phyloP scores from a whole-genome alignment of 2,329 filamentous ascomycete genomes.

The Curvularia spicifera region DNA sequence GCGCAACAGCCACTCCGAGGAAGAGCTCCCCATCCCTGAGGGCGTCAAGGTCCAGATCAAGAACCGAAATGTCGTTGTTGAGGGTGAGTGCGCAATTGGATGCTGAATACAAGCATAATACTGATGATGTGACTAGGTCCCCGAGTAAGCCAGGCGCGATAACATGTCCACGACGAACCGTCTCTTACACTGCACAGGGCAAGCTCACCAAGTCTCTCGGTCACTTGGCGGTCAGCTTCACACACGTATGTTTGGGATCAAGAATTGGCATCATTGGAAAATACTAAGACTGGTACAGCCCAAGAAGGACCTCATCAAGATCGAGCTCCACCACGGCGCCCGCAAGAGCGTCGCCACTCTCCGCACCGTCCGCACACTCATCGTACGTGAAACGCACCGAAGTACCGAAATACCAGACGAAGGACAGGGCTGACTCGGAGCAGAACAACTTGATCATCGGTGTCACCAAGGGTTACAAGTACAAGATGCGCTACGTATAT shows the following conservation, averaged over 20 bases:
- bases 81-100: slow-evolving; percentile 72
- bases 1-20: slow-evolving; percentile 76
- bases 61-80: slow-evolving; percentile 93
- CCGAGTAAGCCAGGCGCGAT: slow-evolving; percentile 36
- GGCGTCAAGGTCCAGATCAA: slow-evolving; percentile 98
- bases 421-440: slow-evolving; percentile 29
- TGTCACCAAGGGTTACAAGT: slow-evolving; percentile 99
- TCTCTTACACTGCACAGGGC: slow-evolving; percentile 60
- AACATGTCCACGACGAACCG: slow-evolving; percentile 12
- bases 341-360: slow-evolving; percentile 98
- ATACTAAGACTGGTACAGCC: slow-evolving; percentile 54
- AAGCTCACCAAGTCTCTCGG: slow-evolving; percentile 97
- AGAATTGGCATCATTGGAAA: slow-evolving; percentile 2
- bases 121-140: slow-evolving; percentile 36
- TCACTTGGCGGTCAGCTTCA: slow-evolving; percentile 96
- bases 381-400: slow-evolving; percentile 56
- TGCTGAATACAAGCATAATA: slow-evolving; percentile 14
- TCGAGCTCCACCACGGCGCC: slow-evolving; percentile 97
- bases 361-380: slow-evolving; percentile 95
- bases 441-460: slow-evolving; percentile 94
- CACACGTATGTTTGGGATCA: slow-evolving; percentile 56
- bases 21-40: slow-evolving; percentile 93
- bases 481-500: slow-evolving; percentile 99
- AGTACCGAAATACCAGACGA: not conserved
- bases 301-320: slow-evolving; percentile 85